Evolutionary conservation across 2,329 filamentous ascomycete genomes (phyloP).

Genomic region (Aspergillus fumigatus): DNA sequence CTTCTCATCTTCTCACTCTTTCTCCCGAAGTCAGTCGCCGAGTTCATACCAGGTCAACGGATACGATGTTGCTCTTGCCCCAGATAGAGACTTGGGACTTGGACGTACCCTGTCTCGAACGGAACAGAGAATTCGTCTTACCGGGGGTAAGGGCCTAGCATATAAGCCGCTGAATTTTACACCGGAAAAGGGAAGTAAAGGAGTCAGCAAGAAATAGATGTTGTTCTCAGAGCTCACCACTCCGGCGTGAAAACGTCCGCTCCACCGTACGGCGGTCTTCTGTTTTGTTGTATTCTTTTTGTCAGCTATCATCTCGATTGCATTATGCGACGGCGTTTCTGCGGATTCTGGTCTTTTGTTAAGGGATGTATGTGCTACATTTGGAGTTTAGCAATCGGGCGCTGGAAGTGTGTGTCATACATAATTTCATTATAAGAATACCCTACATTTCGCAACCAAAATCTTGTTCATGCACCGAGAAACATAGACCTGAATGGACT

Average conservation of each 20-base stretch:
- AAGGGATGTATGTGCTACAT: conserved; percentile 1
- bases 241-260: background rate
- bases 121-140: conserved; percentile 40
- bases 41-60: conserved; percentile 31
- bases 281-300: background rate
- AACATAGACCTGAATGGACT: background rate
- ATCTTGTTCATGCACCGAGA: background rate
- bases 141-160: conserved; percentile 41
- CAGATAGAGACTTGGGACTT: conserved; percentile 33
- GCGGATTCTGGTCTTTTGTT: conserved; percentile 1
- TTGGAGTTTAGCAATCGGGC: conserved; percentile 7
- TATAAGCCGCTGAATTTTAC: conserved; percentile 36
- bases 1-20: conserved; percentile 19
- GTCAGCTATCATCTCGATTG: conserved; percentile 6
- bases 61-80: conserved; percentile 39
- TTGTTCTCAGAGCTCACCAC: background rate
- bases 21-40: conserved; percentile 27
- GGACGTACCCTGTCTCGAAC: conserved; percentile 40
- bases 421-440: background rate
- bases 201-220: conserved; percentile 10
- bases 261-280: background rate
- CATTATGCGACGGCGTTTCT: conserved; percentile 10
- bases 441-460: background rate
- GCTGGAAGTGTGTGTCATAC: background rate
- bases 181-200: conserved; percentile 10